phyloP scores from a whole-genome alignment of 768 basidiomycete genomes.

The Suillus placidus region DNA sequence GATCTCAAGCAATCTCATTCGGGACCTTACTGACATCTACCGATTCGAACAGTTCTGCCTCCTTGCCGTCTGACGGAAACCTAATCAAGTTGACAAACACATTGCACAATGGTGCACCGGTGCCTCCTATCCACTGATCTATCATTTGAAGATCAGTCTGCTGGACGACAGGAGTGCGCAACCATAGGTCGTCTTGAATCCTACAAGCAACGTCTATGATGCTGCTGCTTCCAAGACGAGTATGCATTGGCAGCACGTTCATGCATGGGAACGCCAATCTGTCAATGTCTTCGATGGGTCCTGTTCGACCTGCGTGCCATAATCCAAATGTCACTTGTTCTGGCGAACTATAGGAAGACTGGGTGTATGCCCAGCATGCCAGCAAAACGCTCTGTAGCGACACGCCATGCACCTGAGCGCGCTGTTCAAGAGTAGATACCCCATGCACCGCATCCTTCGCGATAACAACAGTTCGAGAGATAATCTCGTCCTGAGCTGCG shows the following conservation, averaged over 20 bases:
- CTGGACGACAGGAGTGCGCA: constrained; percentile 42
- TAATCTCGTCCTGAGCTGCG: constrained; percentile 1
- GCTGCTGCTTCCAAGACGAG: constrained; percentile 23
- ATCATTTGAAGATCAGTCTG: constrained; percentile 42
- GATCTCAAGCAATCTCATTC: background rate
- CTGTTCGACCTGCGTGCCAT: constrained; percentile 50
- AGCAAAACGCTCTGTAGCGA: constrained; percentile 45
- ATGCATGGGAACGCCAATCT: constrained; percentile 47
- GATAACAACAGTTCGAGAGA: constrained; percentile 21
- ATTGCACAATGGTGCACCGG: constrained; percentile 40
- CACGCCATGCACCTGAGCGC: constrained; percentile 40
- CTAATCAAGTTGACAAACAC: constrained; percentile 49
- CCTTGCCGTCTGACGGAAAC: constrained; percentile 26
- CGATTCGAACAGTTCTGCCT: constrained; percentile 28
- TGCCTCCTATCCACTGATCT: constrained; percentile 37
- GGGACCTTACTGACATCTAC: constrained; percentile 36
- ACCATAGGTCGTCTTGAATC: constrained; percentile 40
- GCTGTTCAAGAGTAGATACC: constrained; percentile 46
- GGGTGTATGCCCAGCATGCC: constrained; percentile 46
- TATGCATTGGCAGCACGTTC: constrained; percentile 45
- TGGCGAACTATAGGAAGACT: constrained; percentile 33
- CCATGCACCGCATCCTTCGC: constrained; percentile 46
- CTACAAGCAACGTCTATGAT: constrained; percentile 32
- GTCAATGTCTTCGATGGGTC: constrained; percentile 36
- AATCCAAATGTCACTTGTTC: constrained; percentile 43